Evolutionary conservation across 208 protist species (phyloP), one percentile per base, ranked within the genome.

Genomic region (Acanthamoeba lenticulata): DNA sequence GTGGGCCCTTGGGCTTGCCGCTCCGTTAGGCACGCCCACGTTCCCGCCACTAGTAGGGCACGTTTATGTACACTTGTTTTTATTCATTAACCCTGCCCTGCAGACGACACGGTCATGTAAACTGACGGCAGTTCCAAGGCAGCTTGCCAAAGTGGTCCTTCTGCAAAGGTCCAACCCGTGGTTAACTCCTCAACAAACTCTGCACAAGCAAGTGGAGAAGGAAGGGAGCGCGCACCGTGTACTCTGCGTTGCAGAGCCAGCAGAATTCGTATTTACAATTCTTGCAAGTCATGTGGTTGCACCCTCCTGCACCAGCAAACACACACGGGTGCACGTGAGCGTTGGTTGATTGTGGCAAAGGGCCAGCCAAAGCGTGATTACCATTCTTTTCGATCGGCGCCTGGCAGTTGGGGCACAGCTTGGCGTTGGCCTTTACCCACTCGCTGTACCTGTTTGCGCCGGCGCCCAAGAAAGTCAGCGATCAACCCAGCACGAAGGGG

Each of bases 301-400:
- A 96, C 49, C 92, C 60, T 11, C 32, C 36, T 49, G 29, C 19
- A 72, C 15, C 7, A 11, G 13, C 38, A 40, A 90, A 88, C 9
- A 38, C 15, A 45, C 5, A 40, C 11, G 27, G 5, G 86, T 40
- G 38, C n/a, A 9, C 11, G 38, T 5, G n/a, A 79, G 29, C 52
- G 21, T 60, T 21, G 52, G n/a, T n/a, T n/a, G n/a, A n/a, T 60
- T 11, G 21, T 60, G 52, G 15, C 11, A 27, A 60, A 60, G 21
- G 52, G 15, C 11, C 15, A 60, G 52, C 21, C 15, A 21, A 11
- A 60, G 11, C 52, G 21, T 27, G 11, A 21, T 77, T 77, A 60
- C 95, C 94, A 49, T 96, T 96, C 77, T 96, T 96, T 44, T 96
- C 95, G 92, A 96, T 96, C 29, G 36, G 32, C 5, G 94, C 42